These are phyloP conservation scores for Mucor plumbeus DNA, from an alignment of 371 early-diverging fungal genomes.

Conservation along the genomic window DNA sequence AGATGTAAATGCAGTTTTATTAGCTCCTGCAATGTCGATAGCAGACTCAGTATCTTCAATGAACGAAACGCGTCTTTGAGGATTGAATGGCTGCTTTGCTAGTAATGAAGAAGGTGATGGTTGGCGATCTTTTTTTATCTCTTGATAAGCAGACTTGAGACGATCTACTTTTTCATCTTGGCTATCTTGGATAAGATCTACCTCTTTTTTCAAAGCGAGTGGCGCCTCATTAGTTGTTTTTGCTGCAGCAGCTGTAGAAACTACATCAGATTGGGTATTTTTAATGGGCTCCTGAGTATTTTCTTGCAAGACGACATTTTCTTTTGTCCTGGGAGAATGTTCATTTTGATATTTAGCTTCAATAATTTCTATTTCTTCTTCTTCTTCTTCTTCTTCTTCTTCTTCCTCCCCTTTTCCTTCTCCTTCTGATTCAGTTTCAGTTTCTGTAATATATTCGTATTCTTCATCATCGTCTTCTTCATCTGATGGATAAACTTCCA, in stretches of 20 bases:
- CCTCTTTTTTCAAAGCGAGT: not conserved
- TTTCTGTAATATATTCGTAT: conserved; percentile 19
- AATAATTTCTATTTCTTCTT: not conserved
- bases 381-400: not conserved
- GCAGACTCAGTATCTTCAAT: not conserved
- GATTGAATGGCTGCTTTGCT: conserved; percentile 10
- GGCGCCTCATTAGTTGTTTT: not conserved
- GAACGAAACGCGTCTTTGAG: conserved; percentile 17
- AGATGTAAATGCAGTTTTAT: too few species aligned
- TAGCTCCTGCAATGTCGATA: not conserved
- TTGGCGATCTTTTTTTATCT: not conserved
- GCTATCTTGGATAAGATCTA: not conserved
- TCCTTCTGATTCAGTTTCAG: conserved; percentile 11
- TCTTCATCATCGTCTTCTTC: conserved; percentile 28
- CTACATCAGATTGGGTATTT: not conserved
- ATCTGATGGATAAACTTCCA: conserved; percentile 31
- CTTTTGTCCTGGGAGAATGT: too few species aligned
- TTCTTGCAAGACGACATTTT: not conserved
- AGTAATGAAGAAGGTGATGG: conserved; percentile 11
- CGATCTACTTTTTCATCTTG: conserved; percentile 14
- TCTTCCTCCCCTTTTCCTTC: not conserved
- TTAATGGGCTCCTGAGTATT: not conserved
- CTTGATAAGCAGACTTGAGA: conserved; percentile 5
- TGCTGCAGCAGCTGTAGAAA: too few species aligned
- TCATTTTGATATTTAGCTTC: not conserved